Conservation (phyloP, 345 rosid species). For the Pistacia atlantica region DNA sequence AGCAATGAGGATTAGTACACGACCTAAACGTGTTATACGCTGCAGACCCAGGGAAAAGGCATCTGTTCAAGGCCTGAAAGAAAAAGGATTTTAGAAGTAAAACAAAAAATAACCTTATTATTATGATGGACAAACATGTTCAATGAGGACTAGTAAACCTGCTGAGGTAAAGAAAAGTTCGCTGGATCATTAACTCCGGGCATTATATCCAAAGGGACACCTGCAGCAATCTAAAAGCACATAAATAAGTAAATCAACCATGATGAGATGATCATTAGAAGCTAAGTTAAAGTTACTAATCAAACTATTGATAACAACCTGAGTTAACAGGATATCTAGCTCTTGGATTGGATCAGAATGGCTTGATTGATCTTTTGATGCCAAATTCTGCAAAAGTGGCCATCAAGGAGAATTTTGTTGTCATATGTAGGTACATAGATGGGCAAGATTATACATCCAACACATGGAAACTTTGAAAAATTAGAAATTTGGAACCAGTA, state of each 20-base stretch:
- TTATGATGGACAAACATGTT: constrained; percentile 1
- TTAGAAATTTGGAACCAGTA: constrained; percentile 53
- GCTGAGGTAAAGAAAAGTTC: constrained; percentile 91
- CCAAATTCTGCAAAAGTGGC: constrained; percentile 56
- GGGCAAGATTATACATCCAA: background rate
- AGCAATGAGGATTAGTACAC: constrained; percentile 93
- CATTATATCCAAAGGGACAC: constrained; percentile 90
- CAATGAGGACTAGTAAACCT: constrained; percentile 46
- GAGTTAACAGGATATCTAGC: constrained; percentile 81
- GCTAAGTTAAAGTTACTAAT: constrained; percentile 12
- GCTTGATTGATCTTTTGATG: constrained; percentile 79
- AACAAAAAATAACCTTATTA: constrained; percentile 7
- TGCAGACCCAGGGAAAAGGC: constrained; percentile 92
- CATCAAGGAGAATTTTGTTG: constrained; percentile 19
- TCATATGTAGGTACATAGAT: background rate
- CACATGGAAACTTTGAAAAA: constrained; percentile 4
- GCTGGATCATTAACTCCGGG: constrained; percentile 95
- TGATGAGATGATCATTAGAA: constrained; percentile 5
- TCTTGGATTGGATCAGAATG: constrained; percentile 80
- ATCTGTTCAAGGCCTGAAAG: constrained; percentile 80
- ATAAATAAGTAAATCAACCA: constrained; percentile 10
- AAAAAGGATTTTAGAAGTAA: constrained; percentile 22
- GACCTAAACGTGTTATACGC: constrained; percentile 85
- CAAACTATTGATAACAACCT: constrained; percentile 49
- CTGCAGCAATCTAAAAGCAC: constrained; percentile 77